Percentiles rank a stretch among this genome's conserved stretches.
These are phyloP conservation scores for Colletotrichum magnum DNA, from an alignment of 2,329 filamentous ascomycete species.

Conservation along the genomic window DNA sequence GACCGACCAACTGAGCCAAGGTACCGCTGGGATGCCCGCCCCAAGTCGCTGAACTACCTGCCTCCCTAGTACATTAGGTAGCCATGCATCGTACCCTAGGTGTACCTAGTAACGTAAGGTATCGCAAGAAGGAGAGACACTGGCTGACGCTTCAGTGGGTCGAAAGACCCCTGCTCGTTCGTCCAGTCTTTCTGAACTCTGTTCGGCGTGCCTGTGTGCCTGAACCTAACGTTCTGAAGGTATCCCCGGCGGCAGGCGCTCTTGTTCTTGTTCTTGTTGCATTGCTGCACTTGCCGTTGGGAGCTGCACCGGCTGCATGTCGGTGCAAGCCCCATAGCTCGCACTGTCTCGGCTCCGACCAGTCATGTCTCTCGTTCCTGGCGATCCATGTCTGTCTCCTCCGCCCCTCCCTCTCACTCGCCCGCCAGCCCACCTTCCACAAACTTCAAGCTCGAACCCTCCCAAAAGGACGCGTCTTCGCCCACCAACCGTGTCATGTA, in stretches of 20 bases:
- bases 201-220: not conserved
- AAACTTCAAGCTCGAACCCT: not conserved
- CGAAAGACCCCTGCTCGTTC: conserved; percentile 12
- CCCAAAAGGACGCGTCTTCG: conserved; percentile 16
- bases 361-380: conserved; percentile 30
- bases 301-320: conserved; percentile 3
- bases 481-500: conserved; percentile 26
- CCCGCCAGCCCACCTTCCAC: not conserved
- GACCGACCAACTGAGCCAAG: not conserved
- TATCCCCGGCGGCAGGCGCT: not conserved
- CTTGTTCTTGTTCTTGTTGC: conserved; percentile 1
- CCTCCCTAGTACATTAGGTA: not conserved
- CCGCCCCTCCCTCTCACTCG: conserved; percentile 17
- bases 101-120: not conserved
- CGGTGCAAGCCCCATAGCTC: conserved; percentile 2
- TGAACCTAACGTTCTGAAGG: conserved; percentile 1
- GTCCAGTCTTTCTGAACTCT: conserved; percentile 21
- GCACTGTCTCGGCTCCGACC: conserved; percentile 18
- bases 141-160: not conserved
- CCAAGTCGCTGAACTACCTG: no score
- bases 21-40: not conserved
- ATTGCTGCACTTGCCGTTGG: conserved; percentile 8
- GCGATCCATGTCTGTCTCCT: conserved; percentile 28
- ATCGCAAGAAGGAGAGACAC: not conserved
- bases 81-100: not conserved